Evolutionary conservation across 768 basidiomycete genomes (phyloP).

Genomic region (Suillus subluteus): DNA sequence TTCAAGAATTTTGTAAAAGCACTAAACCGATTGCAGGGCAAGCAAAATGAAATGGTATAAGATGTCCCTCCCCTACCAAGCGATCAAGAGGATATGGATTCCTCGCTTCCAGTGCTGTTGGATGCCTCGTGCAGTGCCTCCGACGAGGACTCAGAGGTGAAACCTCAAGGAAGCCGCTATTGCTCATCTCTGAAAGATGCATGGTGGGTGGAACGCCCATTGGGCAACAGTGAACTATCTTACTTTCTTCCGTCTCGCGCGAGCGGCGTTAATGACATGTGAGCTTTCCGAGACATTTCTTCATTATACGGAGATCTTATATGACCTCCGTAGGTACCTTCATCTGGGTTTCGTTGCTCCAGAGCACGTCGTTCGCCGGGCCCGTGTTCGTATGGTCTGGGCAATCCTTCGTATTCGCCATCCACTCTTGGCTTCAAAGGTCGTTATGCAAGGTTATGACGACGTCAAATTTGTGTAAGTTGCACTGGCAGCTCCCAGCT

Average conservation of each 20-base stretch:
- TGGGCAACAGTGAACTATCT: conserved; percentile 78
- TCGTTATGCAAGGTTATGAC: conserved; percentile 62
- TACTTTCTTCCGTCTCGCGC: conserved; percentile 83
- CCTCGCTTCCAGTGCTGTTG: conserved; percentile 6
- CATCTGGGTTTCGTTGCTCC: conserved; percentile 69
- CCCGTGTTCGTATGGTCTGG: conserved; percentile 66
- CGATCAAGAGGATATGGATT: background rate
- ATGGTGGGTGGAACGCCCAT: conserved; percentile 45
- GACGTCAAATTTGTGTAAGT: conserved; percentile 72
- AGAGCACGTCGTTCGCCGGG: conserved; percentile 41
- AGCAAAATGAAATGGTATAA: conserved; percentile 6
- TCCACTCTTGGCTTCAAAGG: conserved; percentile 66
- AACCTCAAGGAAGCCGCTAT: background rate
- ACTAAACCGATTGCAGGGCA: background rate
- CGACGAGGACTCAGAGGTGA: background rate
- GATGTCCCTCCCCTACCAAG: background rate
- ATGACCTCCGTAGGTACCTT: conserved; percentile 61
- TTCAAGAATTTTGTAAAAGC: background rate
- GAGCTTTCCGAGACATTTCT: conserved; percentile 23
- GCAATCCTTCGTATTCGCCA: conserved; percentile 72
- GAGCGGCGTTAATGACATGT: conserved; percentile 89
- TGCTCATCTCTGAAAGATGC: conserved; percentile 7
- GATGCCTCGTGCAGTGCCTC: background rate
- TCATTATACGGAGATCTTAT: background rate
- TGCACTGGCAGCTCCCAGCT: background rate